Evolutionary conservation across 768 basidiomycete species (phyloP).

Genomic region (Collybiopsis confluens): DNA sequence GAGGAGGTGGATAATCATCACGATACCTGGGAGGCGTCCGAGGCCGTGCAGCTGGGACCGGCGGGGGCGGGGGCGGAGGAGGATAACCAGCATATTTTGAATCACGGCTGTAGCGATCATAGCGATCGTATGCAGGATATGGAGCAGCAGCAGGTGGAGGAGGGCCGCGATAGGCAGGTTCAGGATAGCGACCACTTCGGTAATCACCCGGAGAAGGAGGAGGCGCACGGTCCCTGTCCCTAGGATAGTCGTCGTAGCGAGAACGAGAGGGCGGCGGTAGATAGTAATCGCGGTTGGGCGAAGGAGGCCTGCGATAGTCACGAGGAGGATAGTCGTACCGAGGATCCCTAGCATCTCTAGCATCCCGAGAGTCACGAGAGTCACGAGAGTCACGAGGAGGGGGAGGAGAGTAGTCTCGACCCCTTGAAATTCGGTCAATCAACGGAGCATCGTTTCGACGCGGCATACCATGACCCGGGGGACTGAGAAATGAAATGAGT

Average conservation of each 20-base stretch:
- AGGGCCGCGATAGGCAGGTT: constrained; percentile 47
- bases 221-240: constrained; percentile 50
- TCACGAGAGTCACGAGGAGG: constrained; percentile 33
- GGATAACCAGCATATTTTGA: constrained; percentile 32
- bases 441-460: constrained; percentile 47
- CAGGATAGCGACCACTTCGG: constrained; percentile 49
- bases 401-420: constrained; percentile 46
- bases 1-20: constrained; percentile 56
- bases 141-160: constrained; percentile 46
- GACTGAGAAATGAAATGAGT: constrained; percentile 10
- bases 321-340: constrained; percentile 61
- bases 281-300: constrained; percentile 63
- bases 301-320: constrained; percentile 58
- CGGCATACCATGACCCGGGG: constrained; percentile 33
- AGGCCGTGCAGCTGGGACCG: constrained; percentile 34
- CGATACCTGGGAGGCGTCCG: constrained; percentile 54
- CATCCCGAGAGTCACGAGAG: constrained; percentile 35
- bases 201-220: constrained; percentile 50
- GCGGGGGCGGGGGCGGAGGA: constrained; percentile 41
- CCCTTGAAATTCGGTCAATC: constrained; percentile 55
- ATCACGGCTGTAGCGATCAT: constrained; percentile 62
- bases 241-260: constrained; percentile 70
- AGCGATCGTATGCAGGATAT: constrained; percentile 39
- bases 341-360: constrained; percentile 43
- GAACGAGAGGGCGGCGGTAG: constrained; percentile 44